phyloP scores from a whole-genome alignment of 2,329 filamentous ascomycete genomes.

The Colletotrichum kahawae region DNA sequence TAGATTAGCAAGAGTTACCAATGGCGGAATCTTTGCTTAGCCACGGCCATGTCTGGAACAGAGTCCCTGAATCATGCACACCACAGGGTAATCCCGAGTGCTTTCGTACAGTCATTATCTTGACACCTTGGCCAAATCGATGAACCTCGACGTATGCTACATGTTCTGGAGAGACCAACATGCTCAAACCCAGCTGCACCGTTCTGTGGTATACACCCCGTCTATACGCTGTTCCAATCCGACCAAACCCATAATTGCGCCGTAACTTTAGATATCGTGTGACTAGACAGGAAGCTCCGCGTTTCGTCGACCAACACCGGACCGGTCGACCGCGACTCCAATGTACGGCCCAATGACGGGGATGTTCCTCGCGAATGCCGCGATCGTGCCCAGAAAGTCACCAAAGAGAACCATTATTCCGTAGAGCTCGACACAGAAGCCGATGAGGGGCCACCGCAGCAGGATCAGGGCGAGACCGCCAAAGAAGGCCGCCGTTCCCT shows the following conservation, averaged over 20 bases:
- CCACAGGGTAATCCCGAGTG: not conserved
- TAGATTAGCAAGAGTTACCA: slow-evolving; percentile 22
- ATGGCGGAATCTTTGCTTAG: slow-evolving; percentile 19
- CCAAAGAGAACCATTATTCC: slow-evolving; percentile 94
- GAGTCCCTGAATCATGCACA: not conserved
- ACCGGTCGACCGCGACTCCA: slow-evolving; percentile 72
- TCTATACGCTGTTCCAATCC: not conserved
- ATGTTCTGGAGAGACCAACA: not conserved
- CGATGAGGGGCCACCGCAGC: slow-evolving; percentile 87
- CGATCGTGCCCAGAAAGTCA: slow-evolving; percentile 93
- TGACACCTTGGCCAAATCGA: not conserved
- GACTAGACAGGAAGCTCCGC: slow-evolving; percentile 77
- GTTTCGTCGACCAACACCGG: slow-evolving; percentile 73
- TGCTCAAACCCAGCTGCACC: slow-evolving; percentile 17
- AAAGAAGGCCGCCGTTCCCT: slow-evolving; percentile 89
- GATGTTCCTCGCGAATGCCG: slow-evolving; percentile 82
- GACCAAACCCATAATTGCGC: not conserved
- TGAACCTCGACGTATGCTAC: not conserved
- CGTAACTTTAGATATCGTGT: not conserved
- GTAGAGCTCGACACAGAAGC: slow-evolving; percentile 90
- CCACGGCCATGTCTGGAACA: not conserved
- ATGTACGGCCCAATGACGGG: slow-evolving; percentile 90
- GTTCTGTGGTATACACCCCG: slow-evolving; percentile 20
- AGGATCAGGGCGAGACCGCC: slow-evolving; percentile 84
- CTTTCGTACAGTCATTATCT: slow-evolving; percentile 15